Evolutionary conservation across 2,329 filamentous ascomycete genomes (phyloP), one percentile per base, ranked within the genome.

Genomic region (Aureobasidium zeae): DNA sequence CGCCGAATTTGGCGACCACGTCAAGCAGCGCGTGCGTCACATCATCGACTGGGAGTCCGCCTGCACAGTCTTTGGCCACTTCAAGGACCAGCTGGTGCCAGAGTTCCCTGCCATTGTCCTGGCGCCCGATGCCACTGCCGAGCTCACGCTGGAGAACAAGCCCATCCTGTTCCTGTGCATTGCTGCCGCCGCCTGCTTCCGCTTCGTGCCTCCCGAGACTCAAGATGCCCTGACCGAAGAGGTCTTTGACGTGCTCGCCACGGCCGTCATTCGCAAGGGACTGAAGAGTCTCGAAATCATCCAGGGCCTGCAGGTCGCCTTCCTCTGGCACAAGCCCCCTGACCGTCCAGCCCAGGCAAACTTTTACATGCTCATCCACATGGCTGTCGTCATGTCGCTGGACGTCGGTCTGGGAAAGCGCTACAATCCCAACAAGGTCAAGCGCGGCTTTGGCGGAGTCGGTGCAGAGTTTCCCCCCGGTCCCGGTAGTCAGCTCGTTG

Each of bases 291-390:
- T 94, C 13, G 87, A 94, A 60, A 68, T 94, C 5, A 77, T 93
- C 7, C 87, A 94, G 63, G 76, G 84, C 2, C 66, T 94, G 29
- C 73, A 85, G 46, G 68, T 94, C 3, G 71, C 77, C 5, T 77
- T 81, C n/a, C 74, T 87, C 15, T 94, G 86, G 84, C 93, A 94
- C 60, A 79, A 79, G 59, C 85, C 86, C 12, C 86, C 86, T 0
- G 80, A 89, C 52, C 75, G 83, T 53, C 84, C 84, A 47, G 85
- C 93, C 55, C 83, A 91, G 63, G 76, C 89, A 56, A 91, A 91
- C 58, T 93, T 91, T 60, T 94, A 91, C 64, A 84, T 89, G 65
- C 73, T 91, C 51, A 78, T 86, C 33, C 85, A 94, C 59, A 77
- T 86, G 56, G 82, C 83, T 2, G 81, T 81, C 35, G 74, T 86